Conservation (phyloP, 306 rosid genomes). For the Delonix regia region DNA sequence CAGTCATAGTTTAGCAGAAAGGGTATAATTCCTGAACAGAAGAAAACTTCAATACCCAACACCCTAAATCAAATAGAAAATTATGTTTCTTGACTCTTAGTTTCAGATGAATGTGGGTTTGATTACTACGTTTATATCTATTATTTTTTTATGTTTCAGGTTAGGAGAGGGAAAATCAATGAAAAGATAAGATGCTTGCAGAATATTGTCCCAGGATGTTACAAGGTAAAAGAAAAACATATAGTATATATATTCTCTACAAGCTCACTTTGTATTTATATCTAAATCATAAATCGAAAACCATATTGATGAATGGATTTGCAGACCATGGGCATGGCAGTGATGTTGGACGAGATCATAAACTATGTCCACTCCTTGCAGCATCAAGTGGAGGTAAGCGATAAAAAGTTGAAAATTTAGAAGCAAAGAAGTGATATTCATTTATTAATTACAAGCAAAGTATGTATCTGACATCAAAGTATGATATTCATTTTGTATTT, state of each 20-base stretch:
- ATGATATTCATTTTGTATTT: too few species aligned
- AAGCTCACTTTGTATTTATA: neutral
- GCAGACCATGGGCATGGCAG: slow-evolving; percentile 98
- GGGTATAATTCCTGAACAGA: slow-evolving; percentile 58
- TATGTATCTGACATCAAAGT: neutral
- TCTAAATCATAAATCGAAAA: neutral
- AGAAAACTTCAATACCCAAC: neutral
- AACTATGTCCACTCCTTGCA: slow-evolving; percentile 97
- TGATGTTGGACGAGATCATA: slow-evolving; percentile 96
- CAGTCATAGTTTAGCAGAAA: slow-evolving; percentile 97
- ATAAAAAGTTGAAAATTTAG: neutral
- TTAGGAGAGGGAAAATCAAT: slow-evolving; percentile 92
- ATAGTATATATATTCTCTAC: too few species aligned
- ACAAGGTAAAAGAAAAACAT: slow-evolving; percentile 55
- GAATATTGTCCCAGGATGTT: slow-evolving; percentile 96
- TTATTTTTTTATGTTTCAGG: slow-evolving; percentile 51
- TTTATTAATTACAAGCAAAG: neutral
- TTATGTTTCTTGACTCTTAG: neutral
- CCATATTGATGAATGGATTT: slow-evolving; percentile 31
- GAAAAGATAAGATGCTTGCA: slow-evolving; percentile 87
- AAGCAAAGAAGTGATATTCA: neutral
- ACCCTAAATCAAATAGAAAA: too few species aligned
- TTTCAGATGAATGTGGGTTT: neutral
- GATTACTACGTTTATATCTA: slow-evolving; percentile 15
- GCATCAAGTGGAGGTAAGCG: slow-evolving; percentile 89